Percentiles rank a stretch among this genome's conserved stretches.
Conservation (phyloP, 768 basidiomycete species). For the Mrakia hoshinonis region DNA sequence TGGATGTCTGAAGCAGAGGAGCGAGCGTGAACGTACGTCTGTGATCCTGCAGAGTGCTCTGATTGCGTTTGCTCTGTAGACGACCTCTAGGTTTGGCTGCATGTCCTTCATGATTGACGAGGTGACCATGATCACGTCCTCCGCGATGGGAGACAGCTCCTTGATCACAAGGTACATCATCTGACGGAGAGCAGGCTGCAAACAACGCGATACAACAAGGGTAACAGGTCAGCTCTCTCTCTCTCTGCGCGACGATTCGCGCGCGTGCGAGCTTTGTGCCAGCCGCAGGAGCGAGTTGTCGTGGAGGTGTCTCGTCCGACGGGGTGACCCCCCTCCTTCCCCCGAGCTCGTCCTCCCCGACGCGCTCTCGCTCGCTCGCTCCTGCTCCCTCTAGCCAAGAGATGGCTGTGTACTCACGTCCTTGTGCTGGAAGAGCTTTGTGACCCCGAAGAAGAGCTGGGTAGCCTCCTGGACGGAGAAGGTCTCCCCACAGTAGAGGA, state of each 20-base stretch:
- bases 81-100: slow-evolving; percentile 97
- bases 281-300: neutral
- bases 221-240: neutral
- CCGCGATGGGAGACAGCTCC: slow-evolving; percentile 86
- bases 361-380: neutral
- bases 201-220: slow-evolving; percentile 25
- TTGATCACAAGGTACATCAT: slow-evolving; percentile 99
- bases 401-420: slow-evolving; percentile 58
- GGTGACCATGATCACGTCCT: slow-evolving; percentile 99
- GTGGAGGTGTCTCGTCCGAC: no score
- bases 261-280: no score
- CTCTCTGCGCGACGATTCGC: no score
- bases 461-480: slow-evolving; percentile 95
- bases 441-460: slow-evolving; percentile 94
- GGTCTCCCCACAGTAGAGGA: slow-evolving; percentile 91
- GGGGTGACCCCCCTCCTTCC: neutral
- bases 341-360: neutral
- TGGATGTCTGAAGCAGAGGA: neutral
- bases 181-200: slow-evolving; percentile 83
- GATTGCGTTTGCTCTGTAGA: slow-evolving; percentile 95
- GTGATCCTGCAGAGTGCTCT: slow-evolving; percentile 92
- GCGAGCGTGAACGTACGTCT: slow-evolving; percentile 58
- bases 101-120: slow-evolving; percentile 99
- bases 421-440: slow-evolving; percentile 98
- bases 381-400: neutral